phyloP scores from a whole-genome alignment of 805 yeast genomes.

The Ogataea haglerorum region DNA sequence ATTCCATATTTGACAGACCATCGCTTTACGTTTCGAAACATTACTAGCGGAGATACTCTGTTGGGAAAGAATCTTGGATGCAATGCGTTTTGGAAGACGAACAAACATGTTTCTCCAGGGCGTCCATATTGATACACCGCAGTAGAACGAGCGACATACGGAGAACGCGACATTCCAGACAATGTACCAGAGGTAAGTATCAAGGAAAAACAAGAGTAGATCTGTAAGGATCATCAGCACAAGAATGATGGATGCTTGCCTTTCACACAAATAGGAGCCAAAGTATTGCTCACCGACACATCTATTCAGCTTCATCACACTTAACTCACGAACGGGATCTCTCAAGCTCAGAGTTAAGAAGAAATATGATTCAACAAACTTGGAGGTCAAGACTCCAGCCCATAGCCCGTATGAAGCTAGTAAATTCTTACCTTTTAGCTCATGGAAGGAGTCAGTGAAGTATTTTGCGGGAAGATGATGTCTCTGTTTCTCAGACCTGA shows the following conservation, averaged over 20 bases:
- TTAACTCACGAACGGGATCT: constrained; percentile 70
- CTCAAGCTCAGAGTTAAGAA: constrained; percentile 68
- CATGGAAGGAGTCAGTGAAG: constrained; percentile 60
- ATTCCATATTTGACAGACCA: constrained; percentile 77
- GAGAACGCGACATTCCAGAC: constrained; percentile 76
- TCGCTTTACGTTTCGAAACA: constrained; percentile 43
- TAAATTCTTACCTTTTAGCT: constrained; percentile 48
- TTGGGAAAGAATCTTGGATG: constrained; percentile 61
- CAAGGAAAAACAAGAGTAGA: constrained; percentile 67
- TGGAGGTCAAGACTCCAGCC: constrained; percentile 63
- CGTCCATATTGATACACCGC: constrained; percentile 82
- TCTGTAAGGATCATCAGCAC: constrained; percentile 56
- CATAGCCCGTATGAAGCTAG: constrained; percentile 68
- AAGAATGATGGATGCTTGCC: constrained; percentile 57
- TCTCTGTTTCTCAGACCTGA: constrained; percentile 34
- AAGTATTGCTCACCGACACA: constrained; percentile 62
- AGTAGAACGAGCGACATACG: constrained; percentile 58
- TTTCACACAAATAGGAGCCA: constrained; percentile 49
- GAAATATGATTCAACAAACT: constrained; percentile 74
- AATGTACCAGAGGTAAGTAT: constrained; percentile 83
- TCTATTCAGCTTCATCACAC: constrained; percentile 47
- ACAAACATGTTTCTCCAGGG: constrained; percentile 85
- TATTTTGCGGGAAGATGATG: constrained; percentile 47
- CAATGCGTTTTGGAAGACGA: constrained; percentile 71
- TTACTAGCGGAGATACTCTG: constrained; percentile 30